A percentile compares a stretch with the other conserved stretches of the same genome.
Conservation (phyloP, 768 basidiomycete genomes). For the Macrolepiota dolichaula region DNA sequence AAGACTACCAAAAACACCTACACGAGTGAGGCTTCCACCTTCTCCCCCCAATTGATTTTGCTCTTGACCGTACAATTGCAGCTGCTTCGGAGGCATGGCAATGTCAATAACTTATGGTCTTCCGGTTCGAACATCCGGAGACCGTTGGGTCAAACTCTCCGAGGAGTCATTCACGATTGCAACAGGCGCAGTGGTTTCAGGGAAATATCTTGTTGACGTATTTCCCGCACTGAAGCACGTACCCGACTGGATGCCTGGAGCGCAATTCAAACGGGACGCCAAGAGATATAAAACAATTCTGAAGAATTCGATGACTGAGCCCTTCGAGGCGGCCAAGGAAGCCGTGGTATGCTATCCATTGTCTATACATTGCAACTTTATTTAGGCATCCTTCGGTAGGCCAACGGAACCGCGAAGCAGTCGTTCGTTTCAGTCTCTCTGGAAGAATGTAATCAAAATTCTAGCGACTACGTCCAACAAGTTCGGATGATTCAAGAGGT, state of each 20-base stretch:
- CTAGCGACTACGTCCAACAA: constrained; percentile 32
- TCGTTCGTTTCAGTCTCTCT: constrained; percentile 42
- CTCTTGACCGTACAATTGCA: neutral
- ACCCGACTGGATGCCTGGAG: constrained; percentile 4
- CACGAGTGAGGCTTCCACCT: neutral
- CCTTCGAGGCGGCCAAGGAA: neutral
- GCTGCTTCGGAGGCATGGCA: neutral
- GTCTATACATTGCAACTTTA: neutral
- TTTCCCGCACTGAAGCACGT: constrained; percentile 1
- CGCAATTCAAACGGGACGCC: constrained; percentile 7
- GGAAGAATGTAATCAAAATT: constrained; percentile 29
- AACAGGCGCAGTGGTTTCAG: neutral
- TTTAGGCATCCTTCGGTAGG: constrained; percentile 20
- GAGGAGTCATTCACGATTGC: neutral
- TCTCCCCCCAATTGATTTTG: neutral
- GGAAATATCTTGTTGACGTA: constrained; percentile 7
- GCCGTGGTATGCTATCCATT: neutral
- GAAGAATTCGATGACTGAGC: constrained; percentile 1
- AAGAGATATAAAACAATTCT: neutral
- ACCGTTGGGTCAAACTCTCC: neutral
- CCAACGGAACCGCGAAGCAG: constrained; percentile 33
- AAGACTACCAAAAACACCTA: neutral
- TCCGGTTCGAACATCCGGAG: neutral
- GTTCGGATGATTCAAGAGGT: constrained; percentile 19
- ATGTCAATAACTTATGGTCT: neutral